Evolutionary conservation across 176 grass and related monocot species (phyloP), one percentile per base, ranked within the genome.

Genomic region (Aegilops bicornis): DNA sequence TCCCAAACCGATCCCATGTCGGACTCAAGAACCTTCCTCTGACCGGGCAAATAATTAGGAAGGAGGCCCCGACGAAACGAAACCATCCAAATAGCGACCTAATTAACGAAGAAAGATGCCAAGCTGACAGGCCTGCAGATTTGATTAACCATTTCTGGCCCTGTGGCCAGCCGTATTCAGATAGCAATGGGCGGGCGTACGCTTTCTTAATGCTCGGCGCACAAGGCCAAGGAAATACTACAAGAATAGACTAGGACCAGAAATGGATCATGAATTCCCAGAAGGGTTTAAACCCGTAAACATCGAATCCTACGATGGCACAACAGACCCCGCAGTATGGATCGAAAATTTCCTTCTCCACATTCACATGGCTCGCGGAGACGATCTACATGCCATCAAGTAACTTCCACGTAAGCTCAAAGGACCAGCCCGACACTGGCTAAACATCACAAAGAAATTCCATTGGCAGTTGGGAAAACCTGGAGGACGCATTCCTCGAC

Each of bases 11-110:
- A 65, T 67, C 75, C 43, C 80, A 35, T 79, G 66, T 79, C 84
- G 83, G 84, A 60, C 74, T 65, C 85, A 60, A 84, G 74, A 90
- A 87, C 80, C 89, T 87, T 87, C 84, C 22, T 42, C 73, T 65
- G 54, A 35, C 43, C 22, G 33, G 56, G 59, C 64, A 73, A 70
- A 83, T 43, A 59, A 71, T 71, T 16, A 78, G 32, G 52, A 81
- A 78, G 31, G 50, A 81, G 69, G 59, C 40, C 37, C 58, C 19
- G 82, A 35, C 52, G 31, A 62, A 25, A 5, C 70, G 64, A 82
- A 71, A 60, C 52, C 52, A 52, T 77, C 77, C 88, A 72, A 86
- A 33, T 69, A 65, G 64, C 25, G 14, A 11, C 31, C 76, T 16
- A 27, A 76, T 76, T 76, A 52, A 76, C 48, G 73, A 30, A 20